Evolutionary conservation across 1,284 basidiomycete genomes (phyloP), one percentile per base, ranked within the genome.

Genomic region (Termitomyces sp.): DNA sequence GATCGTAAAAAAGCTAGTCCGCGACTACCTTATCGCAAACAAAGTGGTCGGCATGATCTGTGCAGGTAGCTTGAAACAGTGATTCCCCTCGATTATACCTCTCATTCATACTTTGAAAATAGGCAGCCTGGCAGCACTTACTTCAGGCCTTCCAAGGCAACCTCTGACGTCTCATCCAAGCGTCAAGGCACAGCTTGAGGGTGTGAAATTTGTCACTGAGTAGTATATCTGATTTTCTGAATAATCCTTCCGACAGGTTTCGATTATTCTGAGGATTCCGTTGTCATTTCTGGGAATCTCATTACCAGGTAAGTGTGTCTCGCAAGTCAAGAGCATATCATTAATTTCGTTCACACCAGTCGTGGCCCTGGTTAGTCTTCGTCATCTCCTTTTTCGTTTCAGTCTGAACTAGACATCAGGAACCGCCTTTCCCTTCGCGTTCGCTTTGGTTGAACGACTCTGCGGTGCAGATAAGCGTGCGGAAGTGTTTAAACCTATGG

Each of bases 41-140:
- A 91, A 88, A 63, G 69, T 81, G 31, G 86, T 92, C 17, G 90
- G 82, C 0, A 90, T 91, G 88, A 90, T 92, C 52, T 92, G 90
- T 64, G 91, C 90, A 52, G 90, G 89, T 83, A 52, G 70, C 58
- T 0, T 17, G 2, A 5, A 19, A 13, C 44, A 45, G 10, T 42
- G 31, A 15, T 47, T 9, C 1, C 8, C 30, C 33, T 13, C 17
- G 12, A 38, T n/a, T 30, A 10, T 17, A 10, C 2, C 9, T 17
- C 26, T 28, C 2, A 15, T 6, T 52, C 42, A 42, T 38, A 13
- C 28, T 39, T 15, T 24, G 12, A 46, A 43, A 38, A 19, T 57
- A 89, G 88, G 88, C 4, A 83, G 83, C 50, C 73, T 94, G 26
- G 81, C 84, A 5, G 88, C 90, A 0, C 76, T 84, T 56, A 78